phyloP scores from a whole-genome alignment of 495 filamentous ascomycete genomes.

The Aspergillus ellipticus region DNA sequence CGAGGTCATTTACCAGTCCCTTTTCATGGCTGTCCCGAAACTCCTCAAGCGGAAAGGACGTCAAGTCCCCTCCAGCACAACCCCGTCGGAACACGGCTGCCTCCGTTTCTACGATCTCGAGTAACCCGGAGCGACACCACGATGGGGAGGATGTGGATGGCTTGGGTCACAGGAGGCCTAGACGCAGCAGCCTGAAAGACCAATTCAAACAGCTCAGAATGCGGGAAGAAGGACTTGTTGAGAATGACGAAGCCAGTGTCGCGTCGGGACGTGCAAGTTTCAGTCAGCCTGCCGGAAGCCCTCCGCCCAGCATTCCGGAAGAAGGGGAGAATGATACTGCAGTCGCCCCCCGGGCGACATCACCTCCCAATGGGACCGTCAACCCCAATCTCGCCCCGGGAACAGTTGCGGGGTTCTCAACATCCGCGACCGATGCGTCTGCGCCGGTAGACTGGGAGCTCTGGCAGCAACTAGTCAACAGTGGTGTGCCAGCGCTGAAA shows the following conservation, averaged over 20 bases:
- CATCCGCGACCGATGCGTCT: slow-evolving; percentile 60
- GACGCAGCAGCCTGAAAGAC: slow-evolving; percentile 71
- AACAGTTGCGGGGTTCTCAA: slow-evolving; percentile 71
- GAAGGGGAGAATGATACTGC: slow-evolving; percentile 48
- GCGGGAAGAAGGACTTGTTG: slow-evolving; percentile 69
- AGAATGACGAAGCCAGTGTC: slow-evolving; percentile 34
- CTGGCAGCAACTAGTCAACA: slow-evolving; percentile 93
- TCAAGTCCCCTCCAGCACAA: slow-evolving; percentile 45
- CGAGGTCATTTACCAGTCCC: slow-evolving; percentile 71
- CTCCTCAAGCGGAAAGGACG: slow-evolving; percentile 58
- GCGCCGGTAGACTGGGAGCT: slow-evolving; percentile 91
- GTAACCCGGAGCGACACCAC: slow-evolving; percentile 68
- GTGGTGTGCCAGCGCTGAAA: slow-evolving; percentile 82
- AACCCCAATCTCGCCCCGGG: slow-evolving; percentile 70
- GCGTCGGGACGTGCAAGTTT: slow-evolving; percentile 42
- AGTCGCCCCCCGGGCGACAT: slow-evolving; percentile 41
- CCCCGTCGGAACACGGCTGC: slow-evolving; percentile 65
- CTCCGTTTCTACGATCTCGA: slow-evolving; percentile 69
- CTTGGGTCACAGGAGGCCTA: slow-evolving; percentile 45
- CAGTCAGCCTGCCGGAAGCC: slow-evolving; percentile 51
- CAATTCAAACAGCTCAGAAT: slow-evolving; percentile 81
- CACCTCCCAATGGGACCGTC: slow-evolving; percentile 47
- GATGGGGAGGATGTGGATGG: slow-evolving; percentile 57
- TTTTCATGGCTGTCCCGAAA: slow-evolving; percentile 85
- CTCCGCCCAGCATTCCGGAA: slow-evolving; percentile 47